Base-by-base conservation (phyloP, 345 rosid genomes). In the Hibiscus syriacus region DNA sequence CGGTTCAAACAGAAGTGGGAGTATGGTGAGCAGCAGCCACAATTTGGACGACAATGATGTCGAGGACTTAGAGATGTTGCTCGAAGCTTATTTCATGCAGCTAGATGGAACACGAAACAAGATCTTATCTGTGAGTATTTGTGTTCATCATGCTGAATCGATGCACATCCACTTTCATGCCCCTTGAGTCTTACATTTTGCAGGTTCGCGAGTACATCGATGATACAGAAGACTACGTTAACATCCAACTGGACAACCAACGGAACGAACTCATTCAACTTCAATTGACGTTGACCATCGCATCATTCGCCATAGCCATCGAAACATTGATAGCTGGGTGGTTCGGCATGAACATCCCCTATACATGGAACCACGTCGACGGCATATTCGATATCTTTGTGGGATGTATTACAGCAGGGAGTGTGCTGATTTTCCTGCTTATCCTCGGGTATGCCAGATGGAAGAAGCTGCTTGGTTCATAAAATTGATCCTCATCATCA, bases 51-150 rank as follows among this genome's bases (percentile, higher is more conserved):
- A 79, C 45, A 70, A 80, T 55, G 96, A n/a, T n/a, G n/a, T n/a
- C n/a, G n/a, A n/a, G n/a, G n/a, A n/a, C n/a, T n/a, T n/a, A n/a
- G n/a, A n/a, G n/a, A n/a, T n/a, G n/a, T n/a, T n/a, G n/a, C n/a
- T n/a, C n/a, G n/a, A n/a, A n/a, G n/a, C n/a, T n/a, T 92, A 92
- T 76, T 92, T 92, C 69, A 85, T 90, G 96, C 97, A 92, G 81
- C 84, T 90, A 46, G 98, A 90, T 68, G 98, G 97, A 73, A 92
- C 88, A 67, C 85, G 93, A 26, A 92, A 90, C 86, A 92, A 87
- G 79, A 92, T 92, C 63, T 84, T 92, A 59, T 88, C 97, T 48
- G 96, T 86, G 75, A 85, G 92, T 82, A 25, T 50, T 74, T 59
- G 49, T 69, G 26, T 43, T 27, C 25, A 53, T 20, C 56, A 23